A percentile compares a stretch with the other conserved stretches of the same genome.
These are phyloP conservation scores for Casuarina equisetifolia DNA, from an alignment of 306 rosid species.

Conservation along the genomic window DNA sequence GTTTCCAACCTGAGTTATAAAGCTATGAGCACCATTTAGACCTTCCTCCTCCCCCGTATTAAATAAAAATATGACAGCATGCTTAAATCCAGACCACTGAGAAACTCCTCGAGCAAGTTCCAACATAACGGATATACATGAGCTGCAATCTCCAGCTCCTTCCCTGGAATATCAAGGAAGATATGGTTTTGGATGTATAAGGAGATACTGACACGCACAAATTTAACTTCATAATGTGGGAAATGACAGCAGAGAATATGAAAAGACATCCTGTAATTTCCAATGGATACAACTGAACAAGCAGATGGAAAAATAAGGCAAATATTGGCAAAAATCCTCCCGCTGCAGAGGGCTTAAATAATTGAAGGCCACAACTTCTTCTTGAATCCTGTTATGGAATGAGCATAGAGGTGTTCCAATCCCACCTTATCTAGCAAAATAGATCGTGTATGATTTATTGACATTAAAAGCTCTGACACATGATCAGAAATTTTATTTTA, in stretches of 20 bases:
- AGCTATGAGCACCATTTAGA: constrained; percentile 95
- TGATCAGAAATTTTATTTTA: neutral
- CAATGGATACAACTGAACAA: neutral
- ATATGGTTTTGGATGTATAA: constrained; percentile 1
- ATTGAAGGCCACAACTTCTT: neutral
- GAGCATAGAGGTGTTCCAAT: neutral
- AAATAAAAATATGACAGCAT: constrained; percentile 78
- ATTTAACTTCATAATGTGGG: neutral
- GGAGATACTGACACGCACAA: constrained; percentile 6
- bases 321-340: neutral
- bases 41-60: constrained; percentile 99
- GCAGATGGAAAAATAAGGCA: constrained; percentile 1
- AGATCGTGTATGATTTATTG: neutral
- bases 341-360: neutral
- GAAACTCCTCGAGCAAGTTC: constrained; percentile 98
- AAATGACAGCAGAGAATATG: constrained; percentile 10
- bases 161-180: constrained; percentile 54
- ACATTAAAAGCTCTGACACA: neutral
- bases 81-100: constrained; percentile 95
- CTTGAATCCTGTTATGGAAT: constrained; percentile 1
- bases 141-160: constrained; percentile 99
- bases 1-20: constrained; percentile 80
- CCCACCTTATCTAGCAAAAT: neutral
- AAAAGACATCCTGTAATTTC: neutral
- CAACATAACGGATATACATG: constrained; percentile 88